Evolutionary conservation across 768 basidiomycete genomes (phyloP).

Genomic region (Candolleomyces eurysporus): DNA sequence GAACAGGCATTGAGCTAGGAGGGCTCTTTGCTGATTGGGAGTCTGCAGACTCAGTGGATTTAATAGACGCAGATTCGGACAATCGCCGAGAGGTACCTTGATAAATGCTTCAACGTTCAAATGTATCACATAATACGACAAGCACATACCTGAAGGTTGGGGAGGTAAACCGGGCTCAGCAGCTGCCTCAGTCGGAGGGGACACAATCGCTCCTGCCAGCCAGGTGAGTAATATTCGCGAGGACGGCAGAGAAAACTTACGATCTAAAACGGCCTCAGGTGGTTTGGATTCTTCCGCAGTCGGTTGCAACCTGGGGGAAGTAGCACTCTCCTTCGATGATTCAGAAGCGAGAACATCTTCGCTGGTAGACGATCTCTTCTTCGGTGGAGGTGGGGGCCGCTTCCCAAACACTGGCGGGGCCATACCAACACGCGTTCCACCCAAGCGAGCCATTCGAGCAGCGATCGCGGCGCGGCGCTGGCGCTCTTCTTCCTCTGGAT

Average conservation of each 20-base stretch:
- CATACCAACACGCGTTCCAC: constrained; percentile 83
- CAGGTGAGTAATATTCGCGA: not conserved
- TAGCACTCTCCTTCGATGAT: constrained; percentile 4
- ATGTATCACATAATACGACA: not conserved
- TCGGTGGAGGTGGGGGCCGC: constrained; percentile 32
- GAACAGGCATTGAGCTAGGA: constrained; percentile 63
- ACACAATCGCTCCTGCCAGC: not conserved
- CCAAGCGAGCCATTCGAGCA: constrained; percentile 90
- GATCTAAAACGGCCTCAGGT: not conserved
- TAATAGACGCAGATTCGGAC: constrained; percentile 18
- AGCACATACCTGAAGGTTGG: not conserved
- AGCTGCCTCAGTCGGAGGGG: not conserved
- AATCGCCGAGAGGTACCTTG: not conserved
- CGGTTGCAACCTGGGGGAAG: constrained; percentile 9
- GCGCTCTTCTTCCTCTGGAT: constrained; percentile 70
- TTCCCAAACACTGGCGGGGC: constrained; percentile 67
- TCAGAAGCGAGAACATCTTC: constrained; percentile 20
- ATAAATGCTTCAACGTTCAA: not conserved
- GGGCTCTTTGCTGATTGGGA: constrained; percentile 38
- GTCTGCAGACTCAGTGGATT: constrained; percentile 25
- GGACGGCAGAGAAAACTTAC: not conserved
- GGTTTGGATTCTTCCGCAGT: not conserved
- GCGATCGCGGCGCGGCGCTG: constrained; percentile 85
- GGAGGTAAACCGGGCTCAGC: not conserved
- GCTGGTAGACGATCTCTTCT: constrained; percentile 20